These are phyloP conservation scores for Microdochium bolleyi DNA, from an alignment of 2,329 filamentous ascomycete species.

Conservation along the genomic window DNA sequence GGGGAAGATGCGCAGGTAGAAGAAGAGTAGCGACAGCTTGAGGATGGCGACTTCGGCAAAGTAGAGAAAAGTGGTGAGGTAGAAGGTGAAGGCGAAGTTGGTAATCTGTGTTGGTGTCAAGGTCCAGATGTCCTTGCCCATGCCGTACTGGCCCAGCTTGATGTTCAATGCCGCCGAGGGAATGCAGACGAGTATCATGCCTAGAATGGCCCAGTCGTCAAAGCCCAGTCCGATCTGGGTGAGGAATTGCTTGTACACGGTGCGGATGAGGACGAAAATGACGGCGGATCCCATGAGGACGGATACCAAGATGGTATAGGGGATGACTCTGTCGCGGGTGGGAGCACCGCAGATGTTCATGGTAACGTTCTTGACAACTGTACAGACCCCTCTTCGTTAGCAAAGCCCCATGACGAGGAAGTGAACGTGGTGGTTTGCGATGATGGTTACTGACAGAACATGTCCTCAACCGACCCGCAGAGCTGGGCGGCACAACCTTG, in stretches of 20 bases:
- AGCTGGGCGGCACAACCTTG: slow-evolving; percentile 3
- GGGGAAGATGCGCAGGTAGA: slow-evolving; percentile 28
- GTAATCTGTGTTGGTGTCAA: slow-evolving; percentile 14
- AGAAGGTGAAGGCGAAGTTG: slow-evolving; percentile 14
- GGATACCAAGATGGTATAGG: slow-evolving; percentile 3
- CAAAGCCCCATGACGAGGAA: neutral
- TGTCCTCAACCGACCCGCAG: slow-evolving; percentile 3
- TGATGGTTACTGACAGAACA: neutral
- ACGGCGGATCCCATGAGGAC: slow-evolving; percentile 6
- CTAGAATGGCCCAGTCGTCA: slow-evolving; percentile 8
- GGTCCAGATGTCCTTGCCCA: slow-evolving; percentile 19
- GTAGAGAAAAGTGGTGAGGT: slow-evolving; percentile 10
- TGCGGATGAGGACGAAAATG: slow-evolving; percentile 7
- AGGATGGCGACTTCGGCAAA: slow-evolving; percentile 18
- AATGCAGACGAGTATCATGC: slow-evolving; percentile 5
- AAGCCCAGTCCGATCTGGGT: slow-evolving; percentile 6
- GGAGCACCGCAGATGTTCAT: slow-evolving; percentile 8
- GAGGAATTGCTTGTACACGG: slow-evolving; percentile 7
- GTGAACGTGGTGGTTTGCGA: neutral
- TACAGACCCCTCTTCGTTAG: neutral
- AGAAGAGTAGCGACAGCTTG: slow-evolving; percentile 27
- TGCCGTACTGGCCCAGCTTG: slow-evolving; percentile 8
- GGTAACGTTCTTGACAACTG: slow-evolving; percentile 9
- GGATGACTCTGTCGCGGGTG: slow-evolving; percentile 6
- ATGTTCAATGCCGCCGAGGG: slow-evolving; percentile 8